Evolutionary conservation across 2,329 filamentous ascomycete species (phyloP), one percentile per base, ranked within the genome.

Genomic region (Penicillium sp.): DNA sequence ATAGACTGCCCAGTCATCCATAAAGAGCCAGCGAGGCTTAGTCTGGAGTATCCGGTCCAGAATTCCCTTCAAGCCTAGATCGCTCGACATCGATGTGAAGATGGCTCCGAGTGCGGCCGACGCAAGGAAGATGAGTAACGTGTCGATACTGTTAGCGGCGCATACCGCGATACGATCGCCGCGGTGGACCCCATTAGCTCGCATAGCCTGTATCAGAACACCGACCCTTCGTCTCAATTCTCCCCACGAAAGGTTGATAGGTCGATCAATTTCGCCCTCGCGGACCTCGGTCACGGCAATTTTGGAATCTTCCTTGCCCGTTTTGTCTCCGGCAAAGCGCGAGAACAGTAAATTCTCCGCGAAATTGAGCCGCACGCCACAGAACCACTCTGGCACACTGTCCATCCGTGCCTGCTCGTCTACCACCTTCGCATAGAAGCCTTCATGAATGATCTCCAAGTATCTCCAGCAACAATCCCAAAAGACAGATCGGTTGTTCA

Each of bases 21-120:
- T 85, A 67, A 95, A 94, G n/a, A 96, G 78, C 67, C 84, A 89
- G 71, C 84, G 86, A 4, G 91, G 90, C 61, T 86, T 80, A 56
- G 94, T 85, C 76, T 94, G 90, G 44, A 85, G 74, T 26, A 89
- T 78, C 32, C 90, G 78, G 71, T 94, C 89, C 62, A 95, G 65
- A 16, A 95, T 82, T 0, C 90, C 90, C 58, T 86, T 85, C 13
- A 87, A 84, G 0, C 90, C 90, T 86, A 94, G 94, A 71, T 95
- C 90, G 0, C 90, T 93, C 7, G 86, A 89, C 48, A 83, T 87
- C 44, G 84, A 88, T 60, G 84, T 89, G 68, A 94, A 94, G 1
- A 95, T 70, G 0, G 80, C 90, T 0, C 91, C 91, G 1, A 94
- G 65, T 70, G 87, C 85, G 1, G 82, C 82, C 0, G 84, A 81